A percentile compares a stretch with the other conserved stretches of the same genome.
These are phyloP conservation scores for Candida boidinii DNA, from an alignment of 805 yeast genomes.

Conservation along the genomic window DNA sequence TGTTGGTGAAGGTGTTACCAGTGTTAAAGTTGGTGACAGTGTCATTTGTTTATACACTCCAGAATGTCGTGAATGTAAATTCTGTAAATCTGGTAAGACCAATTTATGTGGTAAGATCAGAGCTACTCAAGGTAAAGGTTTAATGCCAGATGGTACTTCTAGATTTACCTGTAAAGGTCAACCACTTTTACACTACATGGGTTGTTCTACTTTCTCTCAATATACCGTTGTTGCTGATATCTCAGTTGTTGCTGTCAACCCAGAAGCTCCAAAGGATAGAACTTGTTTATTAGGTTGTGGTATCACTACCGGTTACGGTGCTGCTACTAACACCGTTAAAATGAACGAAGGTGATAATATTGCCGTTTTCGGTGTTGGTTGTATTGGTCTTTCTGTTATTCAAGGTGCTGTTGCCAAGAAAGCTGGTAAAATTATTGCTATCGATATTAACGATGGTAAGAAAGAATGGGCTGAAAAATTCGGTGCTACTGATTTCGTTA, in stretches of 20 bases:
- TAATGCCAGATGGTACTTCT: conserved; percentile 96
- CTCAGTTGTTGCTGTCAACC: conserved; percentile 87
- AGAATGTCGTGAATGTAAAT: conserved; percentile 91
- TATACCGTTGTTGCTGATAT: conserved; percentile 98
- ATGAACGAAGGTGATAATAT: conserved; percentile 88
- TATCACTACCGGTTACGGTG: conserved; percentile 97
- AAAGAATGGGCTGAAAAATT: conserved; percentile 79
- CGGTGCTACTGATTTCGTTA: conserved; percentile 93
- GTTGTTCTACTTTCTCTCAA: conserved; percentile 94
- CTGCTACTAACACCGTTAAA: conserved; percentile 89
- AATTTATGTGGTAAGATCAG: conserved; percentile 93
- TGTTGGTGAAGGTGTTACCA: conserved; percentile 89
- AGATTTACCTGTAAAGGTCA: conserved; percentile 86
- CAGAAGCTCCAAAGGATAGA: conserved; percentile 74
- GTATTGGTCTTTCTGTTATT: conserved; percentile 92
- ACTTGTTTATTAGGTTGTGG: conserved; percentile 97
- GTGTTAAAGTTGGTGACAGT: conserved; percentile 86
- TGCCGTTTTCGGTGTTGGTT: conserved; percentile 97
- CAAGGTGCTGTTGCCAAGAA: conserved; percentile 87
- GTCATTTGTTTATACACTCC: conserved; percentile 95
- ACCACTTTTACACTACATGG: conserved; percentile 88
- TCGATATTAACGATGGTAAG: conserved; percentile 82
- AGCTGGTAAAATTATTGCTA: conserved; percentile 74
- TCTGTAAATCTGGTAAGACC: conserved; percentile 92
- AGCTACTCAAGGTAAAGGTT: conserved; percentile 97